These are phyloP conservation scores for Crithidia expoeki DNA, from an alignment of 208 protist genomes.

Conservation along the genomic window DNA sequence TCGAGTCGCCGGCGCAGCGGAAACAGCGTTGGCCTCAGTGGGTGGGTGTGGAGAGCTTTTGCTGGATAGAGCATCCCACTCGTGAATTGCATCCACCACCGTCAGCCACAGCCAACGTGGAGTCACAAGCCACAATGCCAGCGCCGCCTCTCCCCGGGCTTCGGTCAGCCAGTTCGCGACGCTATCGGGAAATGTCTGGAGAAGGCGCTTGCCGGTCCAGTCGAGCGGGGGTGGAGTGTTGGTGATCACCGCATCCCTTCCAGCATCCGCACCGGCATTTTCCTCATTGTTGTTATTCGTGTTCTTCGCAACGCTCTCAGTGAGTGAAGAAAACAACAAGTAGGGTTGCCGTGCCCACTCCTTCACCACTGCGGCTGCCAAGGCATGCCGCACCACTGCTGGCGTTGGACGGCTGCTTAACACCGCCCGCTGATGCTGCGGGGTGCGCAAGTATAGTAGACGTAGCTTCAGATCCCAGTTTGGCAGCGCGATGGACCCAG, in stretches of 20 bases:
- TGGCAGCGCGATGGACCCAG: slow-evolving; percentile 29
- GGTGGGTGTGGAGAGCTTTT: no score
- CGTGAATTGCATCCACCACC: slow-evolving; percentile 8
- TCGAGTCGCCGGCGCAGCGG: not conserved
- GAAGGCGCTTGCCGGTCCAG: slow-evolving; percentile 4
- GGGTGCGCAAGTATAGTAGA: slow-evolving; percentile 43
- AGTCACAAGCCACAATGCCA: slow-evolving; percentile 34
- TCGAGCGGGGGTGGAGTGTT: slow-evolving; percentile 5
- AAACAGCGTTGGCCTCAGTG: no score
- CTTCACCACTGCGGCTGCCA: slow-evolving; percentile 1
- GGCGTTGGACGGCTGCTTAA: slow-evolving; percentile 34
- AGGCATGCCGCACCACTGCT: slow-evolving; percentile 11
- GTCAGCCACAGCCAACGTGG: slow-evolving; percentile 35
- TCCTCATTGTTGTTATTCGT: not conserved
- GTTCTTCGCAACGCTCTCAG: not conserved
- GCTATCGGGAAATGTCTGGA: slow-evolving; percentile 5
- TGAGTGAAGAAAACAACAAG: slow-evolving; percentile 2
- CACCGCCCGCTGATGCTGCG: slow-evolving; percentile 33
- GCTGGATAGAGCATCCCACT: not conserved
- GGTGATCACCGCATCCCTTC: no score
- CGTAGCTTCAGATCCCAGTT: slow-evolving; percentile 56
- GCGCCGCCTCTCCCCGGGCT: slow-evolving; percentile 17
- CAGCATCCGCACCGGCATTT: not conserved
- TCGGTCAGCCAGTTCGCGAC: slow-evolving; percentile 21
- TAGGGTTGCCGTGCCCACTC: slow-evolving; percentile 7